Evolutionary conservation across 768 basidiomycete species (phyloP).

Genomic region (Hemileccinum rubropunctum): DNA sequence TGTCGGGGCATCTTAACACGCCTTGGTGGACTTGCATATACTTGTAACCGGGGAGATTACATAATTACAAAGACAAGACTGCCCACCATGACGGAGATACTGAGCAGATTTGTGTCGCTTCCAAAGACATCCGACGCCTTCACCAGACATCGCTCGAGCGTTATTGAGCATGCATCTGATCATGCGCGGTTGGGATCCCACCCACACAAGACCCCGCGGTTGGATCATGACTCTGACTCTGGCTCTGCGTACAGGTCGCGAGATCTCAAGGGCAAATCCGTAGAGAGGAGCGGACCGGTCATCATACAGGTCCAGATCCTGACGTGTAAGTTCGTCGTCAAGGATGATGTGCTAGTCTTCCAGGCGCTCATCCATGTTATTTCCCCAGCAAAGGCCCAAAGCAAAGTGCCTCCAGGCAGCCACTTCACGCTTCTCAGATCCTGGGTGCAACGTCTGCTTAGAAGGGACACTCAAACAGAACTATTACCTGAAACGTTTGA

Average conservation of each 20-base stretch:
- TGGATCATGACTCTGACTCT: constrained; percentile 65
- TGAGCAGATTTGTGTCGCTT: constrained; percentile 39
- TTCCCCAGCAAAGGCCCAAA: constrained; percentile 8
- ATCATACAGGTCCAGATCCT: constrained; percentile 48
- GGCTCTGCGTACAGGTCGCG: constrained; percentile 60
- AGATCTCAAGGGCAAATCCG: constrained; percentile 25
- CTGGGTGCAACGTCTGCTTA: constrained; percentile 42
- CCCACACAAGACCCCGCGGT: constrained; percentile 66
- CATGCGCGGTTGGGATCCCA: constrained; percentile 51
- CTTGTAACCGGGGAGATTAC: no score
- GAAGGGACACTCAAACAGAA: constrained; percentile 30
- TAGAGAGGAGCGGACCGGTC: constrained; percentile 37
- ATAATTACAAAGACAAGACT: no score
- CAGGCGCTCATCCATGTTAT: neutral
- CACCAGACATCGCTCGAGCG: constrained; percentile 38
- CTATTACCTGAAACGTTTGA: constrained; percentile 51
- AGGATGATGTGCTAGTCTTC: neutral
- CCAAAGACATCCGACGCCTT: constrained; percentile 54
- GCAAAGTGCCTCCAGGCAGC: constrained; percentile 4
- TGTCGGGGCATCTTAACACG: no score
- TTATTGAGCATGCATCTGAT: constrained; percentile 32
- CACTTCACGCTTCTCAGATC: constrained; percentile 31
- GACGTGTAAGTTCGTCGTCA: constrained; percentile 29
- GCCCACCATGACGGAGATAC: constrained; percentile 37
- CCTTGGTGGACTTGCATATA: no score